A percentile compares a stretch with the other conserved stretches of the same genome.
Evolutionary conservation across 1,284 basidiomycete genomes (phyloP).

Genomic region (Sphaerobolus stellatus): DNA sequence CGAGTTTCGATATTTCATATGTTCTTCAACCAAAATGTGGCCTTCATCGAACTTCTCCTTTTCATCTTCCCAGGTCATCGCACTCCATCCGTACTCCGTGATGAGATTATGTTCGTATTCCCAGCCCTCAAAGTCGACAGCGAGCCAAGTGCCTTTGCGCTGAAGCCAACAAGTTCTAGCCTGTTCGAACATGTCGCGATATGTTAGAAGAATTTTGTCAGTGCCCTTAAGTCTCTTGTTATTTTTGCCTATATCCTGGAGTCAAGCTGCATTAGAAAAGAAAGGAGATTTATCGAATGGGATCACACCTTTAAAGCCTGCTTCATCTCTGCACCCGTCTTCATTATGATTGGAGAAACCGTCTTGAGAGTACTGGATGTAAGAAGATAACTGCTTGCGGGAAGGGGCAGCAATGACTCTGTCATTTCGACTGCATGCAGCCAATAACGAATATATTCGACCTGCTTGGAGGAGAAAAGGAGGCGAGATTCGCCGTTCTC

Average conservation of each 20-base stretch:
- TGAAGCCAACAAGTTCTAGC: constrained; percentile 61
- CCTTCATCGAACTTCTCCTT: constrained; percentile 45
- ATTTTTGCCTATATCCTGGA: constrained; percentile 75
- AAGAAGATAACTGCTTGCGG: constrained; percentile 70
- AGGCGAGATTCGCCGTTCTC: constrained; percentile 66
- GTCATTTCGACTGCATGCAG: constrained; percentile 73
- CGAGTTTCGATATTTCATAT: constrained; percentile 54
- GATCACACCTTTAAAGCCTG: constrained; percentile 54
- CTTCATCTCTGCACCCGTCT: constrained; percentile 52
- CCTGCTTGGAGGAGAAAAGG: constrained; percentile 76
- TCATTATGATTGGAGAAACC: constrained; percentile 58
- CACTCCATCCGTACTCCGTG: constrained; percentile 76
- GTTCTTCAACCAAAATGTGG: constrained; percentile 68
- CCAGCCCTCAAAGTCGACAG: constrained; percentile 80
- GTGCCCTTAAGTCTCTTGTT: constrained; percentile 74
- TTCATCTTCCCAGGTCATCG: constrained; percentile 54
- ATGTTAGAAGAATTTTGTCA: constrained; percentile 45
- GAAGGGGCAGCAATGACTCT: constrained; percentile 60
- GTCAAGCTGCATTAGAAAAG: constrained; percentile 6
- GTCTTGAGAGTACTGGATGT: constrained; percentile 49
- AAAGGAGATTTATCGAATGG: neutral
- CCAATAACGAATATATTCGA: constrained; percentile 85
- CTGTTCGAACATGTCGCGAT: constrained; percentile 63
- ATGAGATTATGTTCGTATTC: constrained; percentile 67
- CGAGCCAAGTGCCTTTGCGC: constrained; percentile 65